Percentiles rank a stretch among this genome's conserved stretches.
These are phyloP conservation scores for Aspergillus hiratsukae DNA, from an alignment of 2,329 filamentous ascomycete species.

Conservation along the genomic window DNA sequence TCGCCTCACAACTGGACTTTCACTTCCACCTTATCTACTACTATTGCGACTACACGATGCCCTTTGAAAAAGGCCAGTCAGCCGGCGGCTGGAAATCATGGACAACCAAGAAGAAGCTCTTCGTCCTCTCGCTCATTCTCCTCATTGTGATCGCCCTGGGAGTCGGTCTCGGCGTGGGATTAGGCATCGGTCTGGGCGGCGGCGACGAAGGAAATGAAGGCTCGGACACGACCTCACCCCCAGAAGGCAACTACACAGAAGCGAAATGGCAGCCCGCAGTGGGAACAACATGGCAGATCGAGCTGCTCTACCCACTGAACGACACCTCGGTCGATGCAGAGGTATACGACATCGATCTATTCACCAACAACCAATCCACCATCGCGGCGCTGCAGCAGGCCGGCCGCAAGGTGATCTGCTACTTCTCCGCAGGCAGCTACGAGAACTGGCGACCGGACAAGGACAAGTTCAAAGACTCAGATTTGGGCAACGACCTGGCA, in stretches of 20 bases:
- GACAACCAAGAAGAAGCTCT: conserved; percentile 31
- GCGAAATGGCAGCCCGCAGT: conserved; percentile 51
- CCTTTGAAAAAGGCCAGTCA: conserved; percentile 13
- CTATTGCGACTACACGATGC: background rate
- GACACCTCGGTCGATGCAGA: conserved; percentile 48
- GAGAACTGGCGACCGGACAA: conserved; percentile 61
- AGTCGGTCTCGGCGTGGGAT: conserved; percentile 54
- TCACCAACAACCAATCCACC: conserved; percentile 47
- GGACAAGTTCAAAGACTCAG: conserved; percentile 48
- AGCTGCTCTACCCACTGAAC: conserved; percentile 43
- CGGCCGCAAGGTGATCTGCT: conserved; percentile 65
- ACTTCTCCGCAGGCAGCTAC: conserved; percentile 68
- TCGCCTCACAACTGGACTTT: no score
- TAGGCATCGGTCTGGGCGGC: conserved; percentile 40
- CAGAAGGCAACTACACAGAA: conserved; percentile 17
- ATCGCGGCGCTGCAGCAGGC: conserved; percentile 47
- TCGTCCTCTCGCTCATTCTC: conserved; percentile 20
- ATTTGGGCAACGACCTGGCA: conserved; percentile 56
- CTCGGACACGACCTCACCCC: conserved; percentile 10
- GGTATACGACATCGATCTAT: conserved; percentile 60
- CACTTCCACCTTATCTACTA: no score
- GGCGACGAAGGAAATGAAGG: conserved; percentile 16
- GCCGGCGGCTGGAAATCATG: conserved; percentile 23
- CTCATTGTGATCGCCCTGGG: conserved; percentile 45
- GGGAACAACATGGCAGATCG: conserved; percentile 58